Evolutionary conservation across 2,329 filamentous ascomycete genomes (phyloP).

Genomic region (Fusarium burgessii): DNA sequence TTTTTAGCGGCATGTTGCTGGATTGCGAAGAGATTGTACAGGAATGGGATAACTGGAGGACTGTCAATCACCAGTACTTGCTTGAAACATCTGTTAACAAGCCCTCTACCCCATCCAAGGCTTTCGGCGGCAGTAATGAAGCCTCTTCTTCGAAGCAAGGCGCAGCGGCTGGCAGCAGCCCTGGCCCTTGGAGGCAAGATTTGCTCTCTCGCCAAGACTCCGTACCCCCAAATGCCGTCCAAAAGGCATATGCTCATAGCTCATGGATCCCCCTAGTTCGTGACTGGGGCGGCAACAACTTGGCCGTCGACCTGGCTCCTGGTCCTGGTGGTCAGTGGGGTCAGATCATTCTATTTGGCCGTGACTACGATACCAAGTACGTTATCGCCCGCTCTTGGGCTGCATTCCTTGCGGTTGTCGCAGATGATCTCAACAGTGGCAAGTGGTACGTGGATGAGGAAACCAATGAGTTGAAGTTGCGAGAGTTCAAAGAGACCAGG

Average conservation of each 20-base stretch:
- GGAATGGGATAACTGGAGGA: conserved; percentile 97
- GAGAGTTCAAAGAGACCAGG: conserved; percentile 88
- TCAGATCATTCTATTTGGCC: conserved; percentile 94
- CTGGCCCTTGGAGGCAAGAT: conserved; percentile 82
- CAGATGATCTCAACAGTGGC: conserved; percentile 89
- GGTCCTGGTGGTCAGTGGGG: conserved; percentile 93
- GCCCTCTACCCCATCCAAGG: conserved; percentile 76
- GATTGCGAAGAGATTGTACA: conserved; percentile 99
- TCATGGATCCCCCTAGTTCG: conserved; percentile 96
- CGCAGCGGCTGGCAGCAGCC: conserved; percentile 66
- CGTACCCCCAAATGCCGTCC: conserved; percentile 86
- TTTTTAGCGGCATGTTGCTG: conserved; percentile 94
- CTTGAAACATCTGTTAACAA: conserved; percentile 67
- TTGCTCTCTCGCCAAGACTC: conserved; percentile 87
- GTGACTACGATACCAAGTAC: conserved; percentile 99
- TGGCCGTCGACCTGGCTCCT: conserved; percentile 92
- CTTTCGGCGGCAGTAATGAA: conserved; percentile 73
- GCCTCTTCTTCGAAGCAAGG: conserved; percentile 76
- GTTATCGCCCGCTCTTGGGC: conserved; percentile 94
- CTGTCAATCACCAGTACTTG: conserved; percentile 91
- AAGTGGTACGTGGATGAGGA: conserved; percentile 96
- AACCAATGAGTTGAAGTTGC: conserved; percentile 87
- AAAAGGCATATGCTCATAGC: conserved; percentile 92
- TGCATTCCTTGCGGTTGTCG: conserved; percentile 84
- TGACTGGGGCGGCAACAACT: conserved; percentile 98